Evolutionary conservation across 2,329 filamentous ascomycete species (phyloP).

Genomic region (Pseudogymnoascus sp.): DNA sequence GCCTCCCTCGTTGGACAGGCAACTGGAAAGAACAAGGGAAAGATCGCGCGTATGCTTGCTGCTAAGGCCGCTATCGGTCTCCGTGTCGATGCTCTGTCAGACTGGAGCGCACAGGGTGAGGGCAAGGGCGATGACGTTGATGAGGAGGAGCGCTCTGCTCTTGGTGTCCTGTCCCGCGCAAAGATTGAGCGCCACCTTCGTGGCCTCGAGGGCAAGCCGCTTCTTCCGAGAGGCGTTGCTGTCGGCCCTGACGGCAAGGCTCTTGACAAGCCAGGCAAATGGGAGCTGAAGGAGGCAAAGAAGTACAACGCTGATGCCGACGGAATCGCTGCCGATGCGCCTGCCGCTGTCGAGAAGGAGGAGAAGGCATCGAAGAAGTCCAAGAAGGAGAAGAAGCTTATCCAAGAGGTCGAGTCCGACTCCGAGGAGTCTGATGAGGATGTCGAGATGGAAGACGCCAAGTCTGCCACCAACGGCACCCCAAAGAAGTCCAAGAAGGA

Average conservation of each 20-base stretch:
- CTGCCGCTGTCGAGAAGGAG: constrained; percentile 42
- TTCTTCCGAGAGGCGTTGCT: constrained; percentile 65
- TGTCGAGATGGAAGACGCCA: constrained; percentile 23
- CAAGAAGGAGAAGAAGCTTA: constrained; percentile 40
- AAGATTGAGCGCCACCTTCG: constrained; percentile 71
- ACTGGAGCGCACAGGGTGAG: constrained; percentile 62
- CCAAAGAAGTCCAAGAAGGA: constrained; percentile 28
- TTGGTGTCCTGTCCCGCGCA: constrained; percentile 65
- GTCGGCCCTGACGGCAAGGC: constrained; percentile 67
- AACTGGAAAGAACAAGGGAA: constrained; percentile 97
- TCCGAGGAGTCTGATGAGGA: constrained; percentile 14
- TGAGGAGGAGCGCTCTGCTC: constrained; percentile 78
- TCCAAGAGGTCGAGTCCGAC: constrained; percentile 23
- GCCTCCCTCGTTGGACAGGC: constrained; percentile 92
- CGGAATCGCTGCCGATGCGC: constrained; percentile 64
- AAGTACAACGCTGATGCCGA: constrained; percentile 96
- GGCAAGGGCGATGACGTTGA: constrained; percentile 58
- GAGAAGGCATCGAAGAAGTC: constrained; percentile 40
- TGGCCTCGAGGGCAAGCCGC: constrained; percentile 80
- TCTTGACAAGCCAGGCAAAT: constrained; percentile 60
- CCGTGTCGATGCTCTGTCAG: constrained; percentile 80
- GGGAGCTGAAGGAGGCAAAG: constrained; percentile 82
- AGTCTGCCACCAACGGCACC: constrained; percentile 27
- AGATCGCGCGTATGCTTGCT: constrained; percentile 93
- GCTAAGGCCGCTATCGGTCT: constrained; percentile 90